phyloP scores from a whole-genome alignment of 2,329 filamentous ascomycete species.

The Ophiostoma quercus region DNA sequence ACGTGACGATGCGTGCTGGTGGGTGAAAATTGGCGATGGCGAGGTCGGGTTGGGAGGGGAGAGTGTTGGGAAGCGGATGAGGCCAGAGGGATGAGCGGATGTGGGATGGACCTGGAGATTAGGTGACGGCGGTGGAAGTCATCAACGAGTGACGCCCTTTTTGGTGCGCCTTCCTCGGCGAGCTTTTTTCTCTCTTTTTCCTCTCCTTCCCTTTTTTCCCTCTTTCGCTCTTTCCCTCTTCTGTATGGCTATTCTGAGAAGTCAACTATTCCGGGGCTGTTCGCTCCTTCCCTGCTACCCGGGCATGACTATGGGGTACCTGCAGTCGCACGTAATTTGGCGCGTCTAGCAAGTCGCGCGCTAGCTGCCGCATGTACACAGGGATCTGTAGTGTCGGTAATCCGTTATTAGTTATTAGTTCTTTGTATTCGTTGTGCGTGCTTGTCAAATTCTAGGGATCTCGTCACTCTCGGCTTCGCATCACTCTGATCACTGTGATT shows the following conservation, averaged over 20 bases:
- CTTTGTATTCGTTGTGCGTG: neutral
- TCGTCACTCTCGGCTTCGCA: too few relatives aligned
- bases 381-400: neutral
- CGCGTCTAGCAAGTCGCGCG: conserved; percentile 15
- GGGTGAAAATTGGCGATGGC: conserved; percentile 17
- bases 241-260: conserved; percentile 17
- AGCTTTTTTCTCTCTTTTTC: conserved; percentile 23
- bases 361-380: conserved; percentile 13
- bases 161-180: conserved; percentile 26
- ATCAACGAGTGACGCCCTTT: conserved; percentile 22
- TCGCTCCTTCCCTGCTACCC: conserved; percentile 19
- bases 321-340: conserved; percentile 11
- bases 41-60: conserved; percentile 16
- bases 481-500: too few relatives aligned
- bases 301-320: conserved; percentile 16
- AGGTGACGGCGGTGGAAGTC: conserved; percentile 23
- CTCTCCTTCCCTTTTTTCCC: conserved; percentile 20
- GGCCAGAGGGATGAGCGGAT: conserved; percentile 15
- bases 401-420: neutral
- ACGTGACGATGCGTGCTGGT: neutral
- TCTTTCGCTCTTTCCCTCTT: conserved; percentile 10
- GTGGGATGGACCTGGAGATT: conserved; percentile 22
- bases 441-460: neutral
- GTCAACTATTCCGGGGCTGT: conserved; percentile 23
- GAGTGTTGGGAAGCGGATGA: neutral